Base-by-base conservation (phyloP, 176 grass and related monocot species). In the Eleusine indica region DNA sequence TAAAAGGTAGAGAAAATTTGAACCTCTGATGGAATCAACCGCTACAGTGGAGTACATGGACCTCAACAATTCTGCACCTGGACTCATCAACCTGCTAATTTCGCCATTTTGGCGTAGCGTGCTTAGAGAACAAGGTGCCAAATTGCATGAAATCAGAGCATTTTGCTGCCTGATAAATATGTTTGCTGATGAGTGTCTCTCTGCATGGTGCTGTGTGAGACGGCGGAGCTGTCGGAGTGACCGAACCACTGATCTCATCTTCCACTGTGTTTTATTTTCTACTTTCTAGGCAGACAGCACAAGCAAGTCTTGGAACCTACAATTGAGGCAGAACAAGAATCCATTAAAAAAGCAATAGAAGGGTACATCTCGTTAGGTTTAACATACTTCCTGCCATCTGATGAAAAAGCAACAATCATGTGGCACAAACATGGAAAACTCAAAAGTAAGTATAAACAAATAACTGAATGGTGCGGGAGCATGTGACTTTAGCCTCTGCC, bases 211-310 rank as follows among this genome's bases (percentile, higher is more conserved):
- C 51, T 60, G 70, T 19, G 66, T 56, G 39, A 89, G 37, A n/a
- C 28, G 77, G 1, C 77, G 83, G 29, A 90, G 82, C 78, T 90
- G 89, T 10, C 83, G 87, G n/a, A 94, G 78, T 4, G 89, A 89
- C 61, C 70, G 83, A 85, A 87, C 79, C 62, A 91, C 70, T 28
- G 75, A 66, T 88, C 89, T 98, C 93, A 95, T 98, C 60, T 85
- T 92, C 61, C 19, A 80, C 39, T 53, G 74, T 48, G 67, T 47
- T 13, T 57, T 77, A 17, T 28, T 44, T 54, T 84, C 15, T 37
- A 80, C 28, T 78, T 69, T 74, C 56, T 73, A 64, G 82, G 21
- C 43, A 75, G 32, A 74, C 49, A 75, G 79, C 72, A 40, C 47
- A 28, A 74, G 40, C 0, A 80, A 57, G 53, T 13, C 56, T 57